Conservation (phyloP, 305 asterid species). For the Vinca major region DNA sequence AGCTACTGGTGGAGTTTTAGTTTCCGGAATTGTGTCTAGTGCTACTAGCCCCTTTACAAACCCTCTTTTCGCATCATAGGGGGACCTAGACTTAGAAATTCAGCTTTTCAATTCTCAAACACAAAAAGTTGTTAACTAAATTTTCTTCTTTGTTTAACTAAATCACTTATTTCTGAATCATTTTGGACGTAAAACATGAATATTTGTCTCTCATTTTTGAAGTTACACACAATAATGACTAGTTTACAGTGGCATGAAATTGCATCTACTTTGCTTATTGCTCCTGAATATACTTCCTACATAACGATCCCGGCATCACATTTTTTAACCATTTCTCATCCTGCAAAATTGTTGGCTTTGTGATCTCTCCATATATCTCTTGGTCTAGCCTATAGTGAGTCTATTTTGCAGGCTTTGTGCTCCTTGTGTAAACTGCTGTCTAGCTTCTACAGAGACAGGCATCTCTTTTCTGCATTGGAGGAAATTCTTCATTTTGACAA, state of each 20-base stretch:
- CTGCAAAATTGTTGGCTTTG: not conserved
- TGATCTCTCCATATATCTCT: not conserved
- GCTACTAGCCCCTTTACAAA: not conserved
- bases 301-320: not conserved
- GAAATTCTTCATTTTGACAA: not conserved
- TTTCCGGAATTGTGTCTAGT: not conserved
- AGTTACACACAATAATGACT: no score
- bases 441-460: no score
- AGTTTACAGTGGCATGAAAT: not conserved
- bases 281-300: not conserved
- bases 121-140: not conserved
- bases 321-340: not conserved
- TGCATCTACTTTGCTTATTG: not conserved
- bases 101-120: not conserved
- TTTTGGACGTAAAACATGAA: no score
- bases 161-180: no score
- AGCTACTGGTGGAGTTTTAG: no score
- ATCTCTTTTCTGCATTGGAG: not conserved
- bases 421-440: no score
- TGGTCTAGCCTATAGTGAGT: not conserved
- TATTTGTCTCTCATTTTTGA: not conserved
- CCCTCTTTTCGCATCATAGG: not conserved
- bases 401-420: no score
- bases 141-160: not conserved
- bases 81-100: no score